Evolutionary conservation across 139 green algal genomes (phyloP).

Genomic region (Zygnema circumcarinatum): DNA sequence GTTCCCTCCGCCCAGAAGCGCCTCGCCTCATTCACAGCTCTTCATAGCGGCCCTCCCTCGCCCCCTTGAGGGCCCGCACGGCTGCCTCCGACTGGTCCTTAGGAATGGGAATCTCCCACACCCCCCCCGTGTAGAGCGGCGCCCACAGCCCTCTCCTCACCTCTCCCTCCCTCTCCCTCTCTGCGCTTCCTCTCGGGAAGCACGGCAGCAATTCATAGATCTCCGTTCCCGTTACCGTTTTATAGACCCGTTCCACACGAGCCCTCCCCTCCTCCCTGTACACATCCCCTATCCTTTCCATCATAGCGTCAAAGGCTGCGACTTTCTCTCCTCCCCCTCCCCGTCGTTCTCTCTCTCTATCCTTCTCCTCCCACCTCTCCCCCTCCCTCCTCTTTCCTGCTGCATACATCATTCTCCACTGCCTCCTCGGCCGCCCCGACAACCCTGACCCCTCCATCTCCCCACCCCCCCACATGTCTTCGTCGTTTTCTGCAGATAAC

Average conservation of each 20-base stretch:
- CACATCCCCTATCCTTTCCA: not conserved
- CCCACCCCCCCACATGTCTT: not conserved
- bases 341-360: not conserved
- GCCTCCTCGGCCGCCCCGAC: not conserved
- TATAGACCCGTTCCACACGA: not conserved
- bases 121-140: not conserved
- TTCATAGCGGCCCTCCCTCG: too few relatives aligned
- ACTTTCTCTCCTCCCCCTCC: not conserved
- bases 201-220: not conserved
- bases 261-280: not conserved
- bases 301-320: not conserved
- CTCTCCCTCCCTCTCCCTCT: not conserved
- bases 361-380: not conserved
- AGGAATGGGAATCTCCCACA: not conserved
- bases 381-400: not conserved
- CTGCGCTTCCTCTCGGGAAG: not conserved
- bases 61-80: not conserved
- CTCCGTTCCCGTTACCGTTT: not conserved
- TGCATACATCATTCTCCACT: not conserved
- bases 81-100: not conserved
- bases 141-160: not conserved
- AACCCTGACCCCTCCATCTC: not conserved
- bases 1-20: too few relatives aligned
- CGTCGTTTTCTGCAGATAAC: not conserved
- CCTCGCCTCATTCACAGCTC: too few relatives aligned